phyloP scores from a whole-genome alignment of 1,139 yeast genomes.

The Blastobotrys illinoisensis region DNA sequence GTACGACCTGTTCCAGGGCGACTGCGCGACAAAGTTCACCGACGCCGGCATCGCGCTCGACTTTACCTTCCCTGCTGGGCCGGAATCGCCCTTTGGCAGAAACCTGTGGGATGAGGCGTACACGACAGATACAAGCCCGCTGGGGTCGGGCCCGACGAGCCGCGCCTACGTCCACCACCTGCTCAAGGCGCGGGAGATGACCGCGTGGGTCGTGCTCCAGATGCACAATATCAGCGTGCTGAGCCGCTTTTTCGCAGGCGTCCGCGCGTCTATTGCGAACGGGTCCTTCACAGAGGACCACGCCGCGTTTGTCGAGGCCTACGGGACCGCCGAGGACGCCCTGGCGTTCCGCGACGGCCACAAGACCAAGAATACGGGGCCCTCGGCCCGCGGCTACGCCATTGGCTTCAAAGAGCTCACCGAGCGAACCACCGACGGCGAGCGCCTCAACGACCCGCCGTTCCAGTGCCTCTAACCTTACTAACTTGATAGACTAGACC shows the following conservation, averaged over 20 bases:
- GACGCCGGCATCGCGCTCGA: slow-evolving; percentile 38
- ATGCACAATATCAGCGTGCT: slow-evolving; percentile 34
- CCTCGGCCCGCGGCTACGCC: slow-evolving; percentile 23
- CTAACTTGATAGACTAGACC: too few species aligned
- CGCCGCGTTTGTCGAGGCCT: slow-evolving; percentile 23
- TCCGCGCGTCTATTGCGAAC: slow-evolving; percentile 27
- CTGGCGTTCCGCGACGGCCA: slow-evolving; percentile 14
- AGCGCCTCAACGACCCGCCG: background rate
- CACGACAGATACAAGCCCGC: slow-evolving; percentile 28
- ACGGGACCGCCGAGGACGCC: slow-evolving; percentile 22
- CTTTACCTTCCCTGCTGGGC: slow-evolving; percentile 26
- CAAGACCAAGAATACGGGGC: slow-evolving; percentile 16
- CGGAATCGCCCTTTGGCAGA: slow-evolving; percentile 23
- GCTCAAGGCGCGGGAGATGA: slow-evolving; percentile 39
- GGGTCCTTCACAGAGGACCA: slow-evolving; percentile 30
- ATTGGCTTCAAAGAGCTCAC: slow-evolving; percentile 7
- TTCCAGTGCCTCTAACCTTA: background rate
- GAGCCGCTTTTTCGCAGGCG: slow-evolving; percentile 29
- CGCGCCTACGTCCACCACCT: slow-evolving; percentile 40
- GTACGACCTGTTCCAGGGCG: slow-evolving; percentile 33
- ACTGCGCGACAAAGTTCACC: slow-evolving; percentile 29
- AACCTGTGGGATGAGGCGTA: slow-evolving; percentile 33
- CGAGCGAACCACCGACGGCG: background rate
- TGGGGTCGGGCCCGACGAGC: slow-evolving; percentile 28
- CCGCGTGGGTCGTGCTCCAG: slow-evolving; percentile 39